Evolutionary conservation across 2,329 filamentous ascomycete genomes (phyloP).

Genomic region (Nothophaeocryptopus gaeumannii): DNA sequence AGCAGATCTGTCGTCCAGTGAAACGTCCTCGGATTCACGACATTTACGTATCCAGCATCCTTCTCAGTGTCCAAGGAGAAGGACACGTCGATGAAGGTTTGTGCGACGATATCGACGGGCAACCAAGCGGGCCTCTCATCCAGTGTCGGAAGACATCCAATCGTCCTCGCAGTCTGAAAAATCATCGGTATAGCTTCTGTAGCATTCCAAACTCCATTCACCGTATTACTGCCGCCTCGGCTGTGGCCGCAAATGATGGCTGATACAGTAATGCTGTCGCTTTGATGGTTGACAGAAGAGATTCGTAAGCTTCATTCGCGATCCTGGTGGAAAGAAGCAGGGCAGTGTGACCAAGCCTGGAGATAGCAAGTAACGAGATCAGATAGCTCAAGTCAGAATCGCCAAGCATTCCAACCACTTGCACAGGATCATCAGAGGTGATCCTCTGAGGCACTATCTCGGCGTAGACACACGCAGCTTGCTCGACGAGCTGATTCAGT

Average conservation of each 20-base stretch:
- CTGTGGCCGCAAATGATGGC: slow-evolving; percentile 24
- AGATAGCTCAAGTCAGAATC: slow-evolving; percentile 54
- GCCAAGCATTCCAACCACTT: slow-evolving; percentile 49
- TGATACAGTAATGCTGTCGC: slow-evolving; percentile 25
- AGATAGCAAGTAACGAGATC: slow-evolving; percentile 51
- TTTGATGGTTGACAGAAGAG: slow-evolving; percentile 43
- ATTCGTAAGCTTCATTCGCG: slow-evolving; percentile 49
- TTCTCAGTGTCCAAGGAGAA: too few species aligned
- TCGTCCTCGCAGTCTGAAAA: slow-evolving; percentile 46
- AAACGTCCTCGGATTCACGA: slow-evolving; percentile 49
- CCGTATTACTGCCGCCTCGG: slow-evolving; percentile 36
- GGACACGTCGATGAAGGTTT: slow-evolving; percentile 33
- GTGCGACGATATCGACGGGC: slow-evolving; percentile 44
- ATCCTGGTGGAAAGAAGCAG: slow-evolving; percentile 55
- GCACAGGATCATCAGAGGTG: slow-evolving; percentile 18
- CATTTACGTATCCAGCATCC: not conserved
- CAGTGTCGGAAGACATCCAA: slow-evolving; percentile 47
- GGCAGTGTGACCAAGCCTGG: slow-evolving; percentile 53
- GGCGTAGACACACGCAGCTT: slow-evolving; percentile 21
- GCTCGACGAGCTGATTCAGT: slow-evolving; percentile 20
- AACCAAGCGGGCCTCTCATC: slow-evolving; percentile 41
- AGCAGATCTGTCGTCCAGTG: slow-evolving; percentile 55
- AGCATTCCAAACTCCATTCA: slow-evolving; percentile 49
- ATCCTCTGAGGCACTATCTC: slow-evolving; percentile 18
- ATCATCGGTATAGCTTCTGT: slow-evolving; percentile 53